These are phyloP conservation scores for Cadophora sp. DNA, from an alignment of 2,329 filamentous ascomycete species.

Conservation along the genomic window DNA sequence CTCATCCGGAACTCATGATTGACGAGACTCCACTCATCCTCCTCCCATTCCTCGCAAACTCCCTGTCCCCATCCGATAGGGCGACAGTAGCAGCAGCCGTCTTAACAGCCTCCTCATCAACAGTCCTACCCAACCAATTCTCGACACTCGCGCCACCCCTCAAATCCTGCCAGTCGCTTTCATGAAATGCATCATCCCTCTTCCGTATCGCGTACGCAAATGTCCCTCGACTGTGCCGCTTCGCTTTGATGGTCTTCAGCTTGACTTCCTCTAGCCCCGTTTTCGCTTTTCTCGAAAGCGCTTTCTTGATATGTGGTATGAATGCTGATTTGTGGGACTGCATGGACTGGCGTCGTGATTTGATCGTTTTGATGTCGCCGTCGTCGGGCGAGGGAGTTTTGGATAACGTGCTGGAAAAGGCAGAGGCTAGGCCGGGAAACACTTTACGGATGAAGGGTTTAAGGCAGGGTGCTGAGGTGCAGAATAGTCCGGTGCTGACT, in stretches of 20 bases:
- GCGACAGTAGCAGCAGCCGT: conserved; percentile 11
- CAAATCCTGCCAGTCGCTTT: background rate
- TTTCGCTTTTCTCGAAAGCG: background rate
- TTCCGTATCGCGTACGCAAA: conserved; percentile 17
- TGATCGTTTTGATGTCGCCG: background rate
- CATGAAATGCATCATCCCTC: conserved; percentile 11
- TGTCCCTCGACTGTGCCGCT: background rate
- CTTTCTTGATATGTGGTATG: conserved; percentile 15
- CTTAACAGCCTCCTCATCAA: conserved; percentile 11
- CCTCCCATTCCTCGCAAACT: conserved; percentile 7
- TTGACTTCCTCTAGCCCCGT: conserved; percentile 10
- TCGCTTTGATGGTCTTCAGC: conserved; percentile 16
- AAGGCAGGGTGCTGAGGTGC: conserved; percentile 31
- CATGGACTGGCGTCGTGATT: conserved; percentile 4
- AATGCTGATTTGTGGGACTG: conserved; percentile 1
- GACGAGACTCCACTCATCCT: background rate
- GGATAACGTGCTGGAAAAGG: background rate
- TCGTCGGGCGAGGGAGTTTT: background rate
- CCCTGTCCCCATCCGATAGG: background rate
- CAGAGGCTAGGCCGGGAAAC: conserved; percentile 20
- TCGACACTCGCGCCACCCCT: conserved; percentile 4
- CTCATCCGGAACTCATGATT: background rate
- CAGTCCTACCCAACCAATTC: conserved; percentile 10
- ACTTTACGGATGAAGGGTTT: conserved; percentile 29
- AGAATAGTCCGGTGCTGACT: conserved; percentile 30